A percentile compares a stretch with the other conserved stretches of the same genome.
Conservation (phyloP, 352 stramenopile species). For the Phytophthora sansomeana region DNA sequence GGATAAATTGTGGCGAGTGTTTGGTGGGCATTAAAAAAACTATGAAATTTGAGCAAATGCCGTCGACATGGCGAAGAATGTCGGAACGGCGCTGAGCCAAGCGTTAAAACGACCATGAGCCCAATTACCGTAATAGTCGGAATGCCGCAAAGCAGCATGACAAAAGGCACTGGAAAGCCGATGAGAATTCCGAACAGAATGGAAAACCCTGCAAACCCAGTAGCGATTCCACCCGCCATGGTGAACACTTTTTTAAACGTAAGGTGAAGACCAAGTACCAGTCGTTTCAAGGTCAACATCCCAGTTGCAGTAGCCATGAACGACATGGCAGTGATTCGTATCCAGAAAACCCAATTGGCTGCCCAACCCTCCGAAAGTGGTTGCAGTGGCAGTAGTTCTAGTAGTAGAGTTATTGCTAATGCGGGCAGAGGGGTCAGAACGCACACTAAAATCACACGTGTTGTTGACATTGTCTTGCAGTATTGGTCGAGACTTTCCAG, state of each 20-base stretch:
- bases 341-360: constrained; percentile 22
- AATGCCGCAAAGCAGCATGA: not conserved
- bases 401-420: not conserved
- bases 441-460: constrained; percentile 1
- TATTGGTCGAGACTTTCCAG: constrained; percentile 20
- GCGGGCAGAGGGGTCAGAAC: constrained; percentile 7
- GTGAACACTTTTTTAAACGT: not conserved
- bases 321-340: not conserved
- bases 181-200: not conserved
- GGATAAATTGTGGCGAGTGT: constrained; percentile 1
- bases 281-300: too few species aligned
- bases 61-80: too few species aligned
- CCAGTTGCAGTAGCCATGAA: not conserved
- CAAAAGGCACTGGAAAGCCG: constrained; percentile 10
- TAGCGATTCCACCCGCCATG: too few species aligned
- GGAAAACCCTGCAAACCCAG: too few species aligned
- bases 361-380: constrained; percentile 10
- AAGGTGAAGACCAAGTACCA: too few species aligned
- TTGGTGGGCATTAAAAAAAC: not conserved
- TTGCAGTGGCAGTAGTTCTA: constrained; percentile 5
- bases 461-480: not conserved
- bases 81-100: too few species aligned
- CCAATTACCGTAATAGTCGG: not conserved
- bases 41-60: constrained; percentile 3
- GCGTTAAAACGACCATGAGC: too few species aligned